phyloP scores from a whole-genome alignment of 2,329 filamentous ascomycete species.

The Aureobasidium musti region DNA sequence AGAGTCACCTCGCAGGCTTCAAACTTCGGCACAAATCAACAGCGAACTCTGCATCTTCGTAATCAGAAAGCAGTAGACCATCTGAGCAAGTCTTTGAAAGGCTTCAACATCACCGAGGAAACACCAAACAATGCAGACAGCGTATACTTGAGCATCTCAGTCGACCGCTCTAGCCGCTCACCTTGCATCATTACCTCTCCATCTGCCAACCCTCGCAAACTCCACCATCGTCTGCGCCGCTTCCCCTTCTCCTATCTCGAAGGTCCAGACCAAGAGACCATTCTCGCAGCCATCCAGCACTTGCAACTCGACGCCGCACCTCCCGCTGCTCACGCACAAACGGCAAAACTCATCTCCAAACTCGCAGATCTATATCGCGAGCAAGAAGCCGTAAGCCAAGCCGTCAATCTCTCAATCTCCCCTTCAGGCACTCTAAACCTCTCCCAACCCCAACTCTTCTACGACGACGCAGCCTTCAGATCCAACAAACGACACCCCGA shows the following conservation, averaged over 20 bases:
- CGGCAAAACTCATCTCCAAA: constrained; percentile 55
- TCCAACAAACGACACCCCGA: constrained; percentile 63
- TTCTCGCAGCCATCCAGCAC: constrained; percentile 52
- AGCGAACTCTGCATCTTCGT: constrained; percentile 58
- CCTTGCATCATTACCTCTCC: constrained; percentile 67
- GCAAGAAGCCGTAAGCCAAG: constrained; percentile 66
- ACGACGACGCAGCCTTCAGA: constrained; percentile 69
- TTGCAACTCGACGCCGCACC: constrained; percentile 55
- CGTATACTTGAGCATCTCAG: constrained; percentile 60
- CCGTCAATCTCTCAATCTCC: constrained; percentile 52
- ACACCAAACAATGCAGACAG: constrained; percentile 39
- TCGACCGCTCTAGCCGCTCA: constrained; percentile 63
- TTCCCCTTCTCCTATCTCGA: constrained; percentile 64
- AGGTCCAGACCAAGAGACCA: constrained; percentile 44
- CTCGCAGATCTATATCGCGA: constrained; percentile 62
- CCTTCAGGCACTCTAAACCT: constrained; percentile 51
- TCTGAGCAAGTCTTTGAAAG: constrained; percentile 49
- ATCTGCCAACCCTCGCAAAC: constrained; percentile 48
- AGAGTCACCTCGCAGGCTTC: constrained; percentile 3
- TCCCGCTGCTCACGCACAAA: constrained; percentile 46
- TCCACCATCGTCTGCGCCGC: constrained; percentile 50
- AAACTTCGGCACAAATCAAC: constrained; percentile 41
- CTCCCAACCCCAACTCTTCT: constrained; percentile 60
- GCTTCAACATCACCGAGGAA: constrained; percentile 39
- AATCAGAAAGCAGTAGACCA: constrained; percentile 58